Base-by-base conservation (phyloP, 2,329 filamentous ascomycete genomes). In the Clonostachys sp. region DNA sequence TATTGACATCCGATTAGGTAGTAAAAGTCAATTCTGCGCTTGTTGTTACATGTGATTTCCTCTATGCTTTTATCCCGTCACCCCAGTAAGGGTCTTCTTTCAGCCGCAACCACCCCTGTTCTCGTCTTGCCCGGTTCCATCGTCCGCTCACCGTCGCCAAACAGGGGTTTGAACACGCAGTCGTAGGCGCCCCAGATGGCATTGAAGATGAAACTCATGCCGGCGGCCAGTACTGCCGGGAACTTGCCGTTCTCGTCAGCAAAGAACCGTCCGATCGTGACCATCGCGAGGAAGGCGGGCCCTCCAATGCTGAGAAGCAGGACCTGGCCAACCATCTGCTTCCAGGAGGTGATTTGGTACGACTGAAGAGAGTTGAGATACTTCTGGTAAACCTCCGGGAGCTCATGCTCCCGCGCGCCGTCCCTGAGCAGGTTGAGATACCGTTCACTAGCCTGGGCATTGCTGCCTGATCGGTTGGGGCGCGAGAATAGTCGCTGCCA, bases 111-210 rank as follows among this genome's bases (percentile, higher is more conserved):
- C 17, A 34, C 33, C n/a, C 12, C 39, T 43, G 46, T 45, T 33
- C 38, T 48, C 13, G 40, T 52, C 6, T 53, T 55, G 2, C 57
- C 53, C 9, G 55, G 52, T 34, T 63, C 62, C 34, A 64, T 53
- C 5, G 81, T 84, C 57, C 78, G 80, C 73, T 97, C 92, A 0
- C 94, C 94, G 60, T 97, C 88, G 1, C 92, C 92, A 72, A 95
- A 96, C 0, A 85, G 39, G 1, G 66, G 70, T 63, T 81, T 84
- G 54, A 73, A 62, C 3, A 73, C 61, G 2, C 30, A 33, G 45
- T 79, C 75, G 44, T 80, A 77, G 5, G 51, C 54, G 49, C 62
- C 55, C 76, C 76, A 80, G 10, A 71, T 50, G 5, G 67, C 12
- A 14, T 67, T 73, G 49, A 86, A 82, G 2, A 86, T 12, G 2